Evolutionary conservation across 2,329 filamentous ascomycete species (phyloP).

Genomic region (Pseudofabraea citricarpa): DNA sequence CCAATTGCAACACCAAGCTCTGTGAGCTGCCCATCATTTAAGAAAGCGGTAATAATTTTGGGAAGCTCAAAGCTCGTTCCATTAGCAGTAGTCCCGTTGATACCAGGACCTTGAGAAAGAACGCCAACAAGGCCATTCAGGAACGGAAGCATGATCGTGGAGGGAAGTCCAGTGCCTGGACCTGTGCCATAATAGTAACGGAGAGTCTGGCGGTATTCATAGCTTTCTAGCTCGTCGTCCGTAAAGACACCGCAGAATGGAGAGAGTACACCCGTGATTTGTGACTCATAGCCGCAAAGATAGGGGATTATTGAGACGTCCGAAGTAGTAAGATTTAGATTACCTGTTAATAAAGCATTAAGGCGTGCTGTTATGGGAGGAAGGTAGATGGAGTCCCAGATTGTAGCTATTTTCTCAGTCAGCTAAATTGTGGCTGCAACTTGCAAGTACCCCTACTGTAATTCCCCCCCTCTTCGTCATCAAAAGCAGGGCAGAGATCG

Average conservation of each 20-base stretch:
- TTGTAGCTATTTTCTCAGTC: slow-evolving; percentile 24
- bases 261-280: slow-evolving; percentile 57
- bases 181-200: slow-evolving; percentile 64
- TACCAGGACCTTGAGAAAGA: slow-evolving; percentile 46
- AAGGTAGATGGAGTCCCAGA: slow-evolving; percentile 47
- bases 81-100: slow-evolving; percentile 40
- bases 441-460: slow-evolving; percentile 17
- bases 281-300: slow-evolving; percentile 67
- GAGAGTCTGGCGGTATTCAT: slow-evolving; percentile 64
- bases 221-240: slow-evolving; percentile 54
- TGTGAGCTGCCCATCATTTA: slow-evolving; percentile 63
- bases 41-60: slow-evolving; percentile 54
- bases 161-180: slow-evolving; percentile 47
- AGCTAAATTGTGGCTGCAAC: neutral
- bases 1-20: slow-evolving; percentile 56
- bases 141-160: slow-evolving; percentile 57
- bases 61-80: slow-evolving; percentile 45
- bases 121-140: slow-evolving; percentile 48
- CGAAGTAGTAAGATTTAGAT: slow-evolving; percentile 46
- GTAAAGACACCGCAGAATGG: slow-evolving; percentile 61
- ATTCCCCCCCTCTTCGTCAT: slow-evolving; percentile 45
- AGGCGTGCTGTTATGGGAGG: slow-evolving; percentile 50
- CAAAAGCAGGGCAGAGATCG: slow-evolving; percentile 56
- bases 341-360: slow-evolving; percentile 46
- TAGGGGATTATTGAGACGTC: slow-evolving; percentile 59